Percentiles rank a stretch among this genome's conserved stretches.
These are phyloP conservation scores for Fermentozyma sake DNA, from an alignment of 1,139 yeast species.

Conservation along the genomic window DNA sequence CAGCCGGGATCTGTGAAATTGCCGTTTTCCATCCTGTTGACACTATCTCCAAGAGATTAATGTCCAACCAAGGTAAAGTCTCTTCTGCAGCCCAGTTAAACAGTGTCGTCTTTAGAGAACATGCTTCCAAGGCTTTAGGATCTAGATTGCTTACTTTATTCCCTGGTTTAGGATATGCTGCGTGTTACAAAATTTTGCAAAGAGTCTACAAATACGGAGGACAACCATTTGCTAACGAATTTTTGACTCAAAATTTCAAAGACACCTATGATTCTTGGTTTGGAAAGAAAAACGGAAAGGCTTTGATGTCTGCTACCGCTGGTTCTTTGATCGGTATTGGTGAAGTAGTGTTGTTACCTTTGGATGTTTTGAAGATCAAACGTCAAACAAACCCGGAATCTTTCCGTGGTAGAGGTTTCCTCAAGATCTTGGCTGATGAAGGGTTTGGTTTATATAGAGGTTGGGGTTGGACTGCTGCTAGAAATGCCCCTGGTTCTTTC, in stretches of 20 bases:
- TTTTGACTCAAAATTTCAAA: slow-evolving; percentile 71
- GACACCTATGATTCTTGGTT: slow-evolving; percentile 66
- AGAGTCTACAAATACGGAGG: slow-evolving; percentile 99
- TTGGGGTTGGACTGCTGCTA: slow-evolving; percentile 99
- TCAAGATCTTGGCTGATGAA: slow-evolving; percentile 81
- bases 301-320: slow-evolving; percentile 93
- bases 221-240: slow-evolving; percentile 97
- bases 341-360: slow-evolving; percentile 90
- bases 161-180: slow-evolving; percentile 98
- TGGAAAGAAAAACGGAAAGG: slow-evolving; percentile 95
- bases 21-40: slow-evolving; percentile 98
- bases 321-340: slow-evolving; percentile 97
- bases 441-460: slow-evolving; percentile 94
- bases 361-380: slow-evolving; percentile 94
- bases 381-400: slow-evolving; percentile 99
- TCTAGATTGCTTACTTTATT: slow-evolving; percentile 77
- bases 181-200: slow-evolving; percentile 92
- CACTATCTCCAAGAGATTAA: slow-evolving; percentile 93
- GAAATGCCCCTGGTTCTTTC: slow-evolving; percentile 98
- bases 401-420: slow-evolving; percentile 94
- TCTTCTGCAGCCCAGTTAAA: slow-evolving; percentile 64
- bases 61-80: slow-evolving; percentile 86
- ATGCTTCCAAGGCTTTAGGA: slow-evolving; percentile 67
- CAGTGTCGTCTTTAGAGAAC: slow-evolving; percentile 79
- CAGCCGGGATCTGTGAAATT: slow-evolving; percentile 95